phyloP scores from a whole-genome alignment of 495 filamentous ascomycete genomes.

The Symbiotaphrina buchneri region DNA sequence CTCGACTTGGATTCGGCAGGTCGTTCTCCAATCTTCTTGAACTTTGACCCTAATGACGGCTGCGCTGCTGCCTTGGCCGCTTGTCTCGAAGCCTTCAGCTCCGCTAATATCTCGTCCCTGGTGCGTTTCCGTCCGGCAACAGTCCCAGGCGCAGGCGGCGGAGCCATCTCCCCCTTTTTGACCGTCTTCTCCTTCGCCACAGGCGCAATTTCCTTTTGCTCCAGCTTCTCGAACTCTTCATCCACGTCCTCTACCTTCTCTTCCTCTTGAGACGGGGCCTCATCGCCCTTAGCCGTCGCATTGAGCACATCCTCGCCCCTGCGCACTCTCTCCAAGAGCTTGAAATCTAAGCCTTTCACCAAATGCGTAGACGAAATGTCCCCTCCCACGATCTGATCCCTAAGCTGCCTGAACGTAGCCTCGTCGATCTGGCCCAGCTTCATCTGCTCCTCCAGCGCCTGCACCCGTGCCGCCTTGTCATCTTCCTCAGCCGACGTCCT shows the following conservation, averaged over 20 bases:
- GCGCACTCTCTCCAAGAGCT: constrained; percentile 27
- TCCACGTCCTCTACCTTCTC: constrained; percentile 29
- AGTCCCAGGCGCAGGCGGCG: constrained; percentile 19
- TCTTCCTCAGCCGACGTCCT: constrained; percentile 28
- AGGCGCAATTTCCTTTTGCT: constrained; percentile 35
- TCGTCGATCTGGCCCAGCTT: constrained; percentile 66
- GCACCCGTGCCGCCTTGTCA: constrained; percentile 38
- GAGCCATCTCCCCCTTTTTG: constrained; percentile 61
- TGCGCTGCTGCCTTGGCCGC: constrained; percentile 22
- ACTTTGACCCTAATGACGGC: constrained; percentile 44
- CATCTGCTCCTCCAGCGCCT: constrained; percentile 59
- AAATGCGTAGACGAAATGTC: constrained; percentile 61
- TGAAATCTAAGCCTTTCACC: constrained; percentile 79
- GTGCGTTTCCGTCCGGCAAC: constrained; percentile 42
- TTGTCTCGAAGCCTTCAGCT: constrained; percentile 51
- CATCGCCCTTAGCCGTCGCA: constrained; percentile 8
- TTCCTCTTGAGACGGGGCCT: constrained; percentile 8
- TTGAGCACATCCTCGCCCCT: constrained; percentile 18
- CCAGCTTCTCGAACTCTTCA: constrained; percentile 54
- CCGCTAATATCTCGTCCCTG: constrained; percentile 64
- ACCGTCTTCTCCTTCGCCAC: constrained; percentile 32
- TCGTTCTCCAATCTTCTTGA: constrained; percentile 52
- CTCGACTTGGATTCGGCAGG: constrained; percentile 33
- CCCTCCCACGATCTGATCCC: constrained; percentile 60
- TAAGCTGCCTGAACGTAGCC: constrained; percentile 46